Conservation (phyloP, 495 filamentous ascomycete genomes). For the Neurospora cerealis region DNA sequence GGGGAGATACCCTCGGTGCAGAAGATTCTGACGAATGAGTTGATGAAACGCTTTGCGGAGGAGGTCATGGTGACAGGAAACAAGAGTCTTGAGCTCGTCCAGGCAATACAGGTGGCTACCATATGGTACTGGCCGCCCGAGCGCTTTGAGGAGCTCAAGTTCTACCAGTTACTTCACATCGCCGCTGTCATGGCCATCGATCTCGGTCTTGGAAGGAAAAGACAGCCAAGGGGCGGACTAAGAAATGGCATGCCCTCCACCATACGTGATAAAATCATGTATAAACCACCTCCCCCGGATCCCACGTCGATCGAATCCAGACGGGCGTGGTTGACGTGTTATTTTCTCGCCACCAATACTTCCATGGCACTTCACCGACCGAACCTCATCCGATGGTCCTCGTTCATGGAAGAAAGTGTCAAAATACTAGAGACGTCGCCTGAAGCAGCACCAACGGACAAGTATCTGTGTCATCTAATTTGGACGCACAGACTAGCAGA, state of each 20-base stretch:
- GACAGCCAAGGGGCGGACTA: constrained; percentile 25
- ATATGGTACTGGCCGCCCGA: constrained; percentile 82
- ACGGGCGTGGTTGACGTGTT: constrained; percentile 72
- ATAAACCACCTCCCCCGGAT: constrained; percentile 42
- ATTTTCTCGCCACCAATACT: constrained; percentile 63
- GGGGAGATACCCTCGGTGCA: constrained; percentile 51
- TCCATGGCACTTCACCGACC: constrained; percentile 73
- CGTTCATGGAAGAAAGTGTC: constrained; percentile 79
- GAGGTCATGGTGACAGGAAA: constrained; percentile 63
- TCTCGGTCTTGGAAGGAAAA: constrained; percentile 61
- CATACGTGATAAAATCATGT: constrained; percentile 39
- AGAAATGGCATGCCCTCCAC: constrained; percentile 27
- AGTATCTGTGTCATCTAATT: constrained; percentile 61
- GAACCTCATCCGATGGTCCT: constrained; percentile 70
- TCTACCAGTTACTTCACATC: constrained; percentile 79
- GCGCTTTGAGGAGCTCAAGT: constrained; percentile 77
- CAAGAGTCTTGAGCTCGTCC: constrained; percentile 79
- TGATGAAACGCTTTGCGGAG: constrained; percentile 65
- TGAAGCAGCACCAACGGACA: constrained; percentile 64
- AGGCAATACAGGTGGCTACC: constrained; percentile 61
- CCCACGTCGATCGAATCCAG: constrained; percentile 61
- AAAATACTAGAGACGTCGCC: constrained; percentile 61
- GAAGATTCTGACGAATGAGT: constrained; percentile 51
- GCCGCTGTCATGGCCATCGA: constrained; percentile 82
- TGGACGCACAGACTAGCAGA: constrained; percentile 73